Base-by-base conservation (phyloP, 805 yeast genomes). In the Saccharomyces cerevisiae region DNA sequence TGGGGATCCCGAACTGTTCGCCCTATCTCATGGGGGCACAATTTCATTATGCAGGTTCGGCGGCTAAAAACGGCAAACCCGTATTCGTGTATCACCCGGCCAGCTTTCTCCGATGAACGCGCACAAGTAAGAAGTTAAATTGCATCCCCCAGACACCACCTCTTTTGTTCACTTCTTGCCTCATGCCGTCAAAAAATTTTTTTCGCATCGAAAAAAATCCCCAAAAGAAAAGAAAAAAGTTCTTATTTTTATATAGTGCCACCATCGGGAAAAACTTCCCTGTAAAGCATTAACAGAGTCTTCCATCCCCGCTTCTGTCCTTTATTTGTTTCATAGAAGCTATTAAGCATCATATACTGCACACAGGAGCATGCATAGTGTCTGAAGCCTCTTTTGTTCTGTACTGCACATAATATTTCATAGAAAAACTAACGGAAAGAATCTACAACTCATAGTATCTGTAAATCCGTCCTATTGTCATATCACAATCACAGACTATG, bases 401-500 rank as follows among this genome's bases (percentile, higher is more conserved):
- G 43, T 36, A 36, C 24, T 36, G 24, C 43, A 36, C 22, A 36
- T 17, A 17, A 36, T 6, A 36, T 4, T 17, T 36, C 17, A 36
- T 17, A 36, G 43, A 36, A 36, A 6, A 17, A 17, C 14, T 14
- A 13, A 17, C 22, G 24, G 43, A 21, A 31, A 31, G 13, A 14
- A 36, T 36, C 17, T 3, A n/a, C 9, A 21, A 17, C 13, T n/a
- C 43, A 36, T 17, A 36, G 43, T 6, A 11, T 24, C 43, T 3
- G 43, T 36, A 36, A 36, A 36, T 36, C 43, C 43, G 24, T 8
- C 17, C 43, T 5, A 8, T 21, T 36, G 43, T 9, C 8, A 30
- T 22, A 28, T n/a, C 21, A 41, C 13, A 17, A 5, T 11, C 24
- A 10, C 47, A 30, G 9, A 36, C 24, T 27, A 66, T 65, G 69